Conservation (phyloP, 352 stramenopile species). For the Globisporangium uncinulatum region DNA sequence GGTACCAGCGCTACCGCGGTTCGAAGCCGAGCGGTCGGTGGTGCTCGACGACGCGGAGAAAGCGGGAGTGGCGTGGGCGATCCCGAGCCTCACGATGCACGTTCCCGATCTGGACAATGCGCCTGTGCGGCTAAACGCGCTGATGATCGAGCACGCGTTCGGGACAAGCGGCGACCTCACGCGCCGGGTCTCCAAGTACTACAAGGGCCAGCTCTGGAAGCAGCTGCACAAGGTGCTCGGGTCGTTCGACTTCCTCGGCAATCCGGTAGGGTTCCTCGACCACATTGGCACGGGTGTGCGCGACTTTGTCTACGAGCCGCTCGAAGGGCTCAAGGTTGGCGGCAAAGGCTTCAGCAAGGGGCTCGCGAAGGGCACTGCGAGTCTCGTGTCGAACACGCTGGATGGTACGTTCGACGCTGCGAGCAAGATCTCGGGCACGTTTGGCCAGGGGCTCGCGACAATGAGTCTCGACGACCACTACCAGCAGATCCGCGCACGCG, state of each 20-base stretch:
- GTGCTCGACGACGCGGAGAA: conserved; percentile 32
- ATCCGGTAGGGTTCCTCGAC: conserved; percentile 86
- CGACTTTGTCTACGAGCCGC: conserved; percentile 96
- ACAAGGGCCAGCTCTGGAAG: conserved; percentile 85
- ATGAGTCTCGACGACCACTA: conserved; percentile 86
- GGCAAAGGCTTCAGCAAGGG: conserved; percentile 84
- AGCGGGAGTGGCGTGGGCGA: conserved; percentile 59
- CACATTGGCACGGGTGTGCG: conserved; percentile 94
- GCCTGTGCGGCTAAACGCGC: conserved; percentile 73
- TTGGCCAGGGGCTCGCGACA: conserved; percentile 82
- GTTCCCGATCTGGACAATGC: conserved; percentile 87
- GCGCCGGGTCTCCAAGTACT: conserved; percentile 86
- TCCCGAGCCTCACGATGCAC: conserved; percentile 85
- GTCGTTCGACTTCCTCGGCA: conserved; percentile 87
- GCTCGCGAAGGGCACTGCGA: conserved; percentile 81
- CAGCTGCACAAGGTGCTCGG: conserved; percentile 87
- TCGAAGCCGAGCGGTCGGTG: conserved; percentile 24
- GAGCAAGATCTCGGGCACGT: conserved; percentile 86
- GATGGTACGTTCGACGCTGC: conserved; percentile 85
- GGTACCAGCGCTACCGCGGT: conserved; percentile 20
- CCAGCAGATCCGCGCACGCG: conserved; percentile 76
- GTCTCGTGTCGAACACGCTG: conserved; percentile 82
- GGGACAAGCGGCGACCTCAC: conserved; percentile 82
- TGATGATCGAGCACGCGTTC: conserved; percentile 89
- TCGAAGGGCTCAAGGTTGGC: conserved; percentile 89